Conservation (phyloP, 2,329 filamentous ascomycete genomes). For the Akanthomyces muscarius region DNA sequence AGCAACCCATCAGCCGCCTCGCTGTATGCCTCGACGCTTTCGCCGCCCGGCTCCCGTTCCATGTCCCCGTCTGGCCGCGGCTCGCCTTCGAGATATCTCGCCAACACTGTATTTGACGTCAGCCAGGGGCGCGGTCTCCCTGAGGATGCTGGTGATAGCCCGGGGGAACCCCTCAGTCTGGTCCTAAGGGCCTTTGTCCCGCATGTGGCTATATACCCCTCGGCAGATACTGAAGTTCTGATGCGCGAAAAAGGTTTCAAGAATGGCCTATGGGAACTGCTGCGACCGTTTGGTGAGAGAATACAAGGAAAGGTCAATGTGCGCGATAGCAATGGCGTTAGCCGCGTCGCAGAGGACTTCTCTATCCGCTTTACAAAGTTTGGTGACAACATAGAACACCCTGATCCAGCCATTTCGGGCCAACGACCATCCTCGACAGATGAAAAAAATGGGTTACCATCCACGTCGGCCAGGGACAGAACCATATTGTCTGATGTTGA, state of each 20-base stretch:
- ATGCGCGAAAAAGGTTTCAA: constrained; percentile 79
- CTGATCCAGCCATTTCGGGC: constrained; percentile 36
- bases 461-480: constrained; percentile 29
- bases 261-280: constrained; percentile 75
- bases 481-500: constrained; percentile 63
- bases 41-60: constrained; percentile 64
- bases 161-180: constrained; percentile 56
- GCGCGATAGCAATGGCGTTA: constrained; percentile 82
- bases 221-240: constrained; percentile 77
- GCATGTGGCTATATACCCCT: constrained; percentile 82
- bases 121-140: constrained; percentile 42
- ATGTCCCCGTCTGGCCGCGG: constrained; percentile 61
- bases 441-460: constrained; percentile 25
- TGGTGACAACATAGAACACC: constrained; percentile 52
- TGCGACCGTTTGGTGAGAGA: constrained; percentile 86
- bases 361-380: constrained; percentile 79
- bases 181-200: constrained; percentile 85
- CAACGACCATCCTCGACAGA: constrained; percentile 41
- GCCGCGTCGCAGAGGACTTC: constrained; percentile 83
- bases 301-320: constrained; percentile 86
- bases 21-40: constrained; percentile 61
- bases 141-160: constrained; percentile 41
- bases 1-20: constrained; percentile 57
- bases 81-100: constrained; percentile 52
- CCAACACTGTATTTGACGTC: constrained; percentile 55